These are phyloP conservation scores for Mycena olivaceomarginata DNA, from an alignment of 768 basidiomycete species.

Conservation along the genomic window DNA sequence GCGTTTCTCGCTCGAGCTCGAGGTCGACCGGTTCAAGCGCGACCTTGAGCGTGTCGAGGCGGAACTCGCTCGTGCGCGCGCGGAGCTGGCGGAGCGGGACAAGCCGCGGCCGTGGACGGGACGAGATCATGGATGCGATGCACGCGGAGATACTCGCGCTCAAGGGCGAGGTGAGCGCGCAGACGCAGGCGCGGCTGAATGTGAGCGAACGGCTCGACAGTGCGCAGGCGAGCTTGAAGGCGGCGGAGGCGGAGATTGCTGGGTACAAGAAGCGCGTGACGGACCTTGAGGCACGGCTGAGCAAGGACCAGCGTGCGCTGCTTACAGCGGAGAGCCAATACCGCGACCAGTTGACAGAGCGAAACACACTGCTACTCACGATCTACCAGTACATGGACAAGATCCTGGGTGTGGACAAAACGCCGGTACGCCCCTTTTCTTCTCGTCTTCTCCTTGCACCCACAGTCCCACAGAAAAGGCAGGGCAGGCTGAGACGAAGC, in stretches of 20 bases:
- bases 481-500: conserved; percentile 88
- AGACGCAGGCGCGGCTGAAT: conserved; percentile 92
- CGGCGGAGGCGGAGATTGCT: conserved; percentile 81
- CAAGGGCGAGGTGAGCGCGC: conserved; percentile 84
- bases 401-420: conserved; percentile 93
- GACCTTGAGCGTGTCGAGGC: conserved; percentile 90
- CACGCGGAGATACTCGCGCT: conserved; percentile 90
- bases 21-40: conserved; percentile 89
- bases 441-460: neutral
- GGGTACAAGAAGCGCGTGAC: conserved; percentile 75
- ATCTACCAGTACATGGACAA: conserved; percentile 98
- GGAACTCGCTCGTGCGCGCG: conserved; percentile 82
- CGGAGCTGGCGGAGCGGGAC: conserved; percentile 83
- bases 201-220: conserved; percentile 92
- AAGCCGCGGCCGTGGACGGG: conserved; percentile 79
- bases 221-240: conserved; percentile 75
- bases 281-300: conserved; percentile 87
- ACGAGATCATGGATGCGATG: conserved; percentile 83
- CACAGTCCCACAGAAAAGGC: conserved; percentile 77
- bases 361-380: conserved; percentile 92
- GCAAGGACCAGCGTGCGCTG: conserved; percentile 87
- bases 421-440: conserved; percentile 73
- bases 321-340: conserved; percentile 86
- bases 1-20: conserved; percentile 91
- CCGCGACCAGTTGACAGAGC: conserved; percentile 94